Base-by-base conservation (phyloP, 2,329 filamentous ascomycete genomes). In the Fusarium lateritium region DNA sequence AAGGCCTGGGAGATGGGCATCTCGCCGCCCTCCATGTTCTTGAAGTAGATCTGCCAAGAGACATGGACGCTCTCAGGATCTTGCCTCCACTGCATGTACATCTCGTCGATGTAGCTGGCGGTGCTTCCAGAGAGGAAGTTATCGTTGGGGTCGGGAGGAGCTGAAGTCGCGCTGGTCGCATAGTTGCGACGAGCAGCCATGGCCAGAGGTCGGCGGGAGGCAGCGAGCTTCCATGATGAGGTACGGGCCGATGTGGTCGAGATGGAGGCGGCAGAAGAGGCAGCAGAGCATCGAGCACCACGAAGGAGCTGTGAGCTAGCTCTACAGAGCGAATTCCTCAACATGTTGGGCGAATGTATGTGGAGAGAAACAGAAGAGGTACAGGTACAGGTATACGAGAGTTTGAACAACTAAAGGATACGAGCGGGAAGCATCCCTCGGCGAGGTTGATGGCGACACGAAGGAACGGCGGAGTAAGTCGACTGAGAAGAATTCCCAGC, bases 11-110 rank as follows among this genome's bases (percentile, higher is more conserved):
- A 96, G 79, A 97, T 94, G 79, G 95, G 95, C 94, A 99, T 98
- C 77, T 96, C 93, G 80, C 96, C 96, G 72, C 90, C 92, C 86
- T 99, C 96, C 92, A 99, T 98, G 84, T 99, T 99, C 84, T 91
- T 93, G 88, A 99, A 99, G 88, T 99, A 99, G 79, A 97, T 91
- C 84, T 97, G 95, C 96, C 96, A 99, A 80, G 96, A 99, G 76
- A 97, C 88, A 83, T 99, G 96, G 62, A 99, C 96, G 78, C 93
- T 97, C 76, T 90, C 88, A 53, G 96, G 94, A 76, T 99, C 94
- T 70, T 92, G 86, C 83, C 95, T 97, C 96, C 96, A 99, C 79
- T 94, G 91, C 85, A 98, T 86, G 83, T 99, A 99, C 96, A 99
- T 99, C 86, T 98, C 96, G 82, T 99, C 96, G 79, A 99, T 94